Percentiles rank a stretch among this genome's conserved stretches.
phyloP scores from a whole-genome alignment of 768 basidiomycete species.

The Boletus rubroflammeus region DNA sequence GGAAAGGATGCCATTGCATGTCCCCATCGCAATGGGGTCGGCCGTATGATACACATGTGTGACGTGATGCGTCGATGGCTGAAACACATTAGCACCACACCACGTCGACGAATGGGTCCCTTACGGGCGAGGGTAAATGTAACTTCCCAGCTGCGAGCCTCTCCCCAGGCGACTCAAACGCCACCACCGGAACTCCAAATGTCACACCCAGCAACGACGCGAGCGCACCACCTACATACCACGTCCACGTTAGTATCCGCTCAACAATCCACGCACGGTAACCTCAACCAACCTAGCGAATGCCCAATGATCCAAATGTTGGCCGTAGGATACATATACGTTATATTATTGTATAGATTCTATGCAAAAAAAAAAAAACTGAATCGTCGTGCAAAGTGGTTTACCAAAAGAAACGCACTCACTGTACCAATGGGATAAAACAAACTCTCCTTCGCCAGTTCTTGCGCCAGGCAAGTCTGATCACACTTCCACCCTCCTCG shows the following conservation, averaged over 20 bases:
- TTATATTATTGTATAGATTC: slow-evolving; percentile 93
- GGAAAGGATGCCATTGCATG: slow-evolving; percentile 76
- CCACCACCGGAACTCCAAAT: slow-evolving; percentile 83
- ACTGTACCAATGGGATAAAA: slow-evolving; percentile 92
- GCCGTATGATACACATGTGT: slow-evolving; percentile 94
- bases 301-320: slow-evolving; percentile 87
- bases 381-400: not conserved
- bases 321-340: slow-evolving; percentile 86
- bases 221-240: slow-evolving; percentile 50
- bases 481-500: slow-evolving; percentile 78
- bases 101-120: slow-evolving; percentile 18
- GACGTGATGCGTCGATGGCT: slow-evolving; percentile 75
- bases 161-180: slow-evolving; percentile 90
- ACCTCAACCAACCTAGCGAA: slow-evolving; percentile 52
- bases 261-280: not conserved
- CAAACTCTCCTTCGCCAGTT: slow-evolving; percentile 73
- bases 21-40: slow-evolving; percentile 91
- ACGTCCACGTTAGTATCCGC: slow-evolving; percentile 24
- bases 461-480: slow-evolving; percentile 68
- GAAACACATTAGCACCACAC: not conserved
- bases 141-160: slow-evolving; percentile 72
- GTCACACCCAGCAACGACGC: slow-evolving; percentile 83
- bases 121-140: slow-evolving; percentile 82
- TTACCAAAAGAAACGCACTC: slow-evolving; percentile 29
- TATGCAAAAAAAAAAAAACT: slow-evolving; percentile 28